Base-by-base conservation (phyloP, 371 early-diverging fungal species). In the Mucor lusitanicus region DNA sequence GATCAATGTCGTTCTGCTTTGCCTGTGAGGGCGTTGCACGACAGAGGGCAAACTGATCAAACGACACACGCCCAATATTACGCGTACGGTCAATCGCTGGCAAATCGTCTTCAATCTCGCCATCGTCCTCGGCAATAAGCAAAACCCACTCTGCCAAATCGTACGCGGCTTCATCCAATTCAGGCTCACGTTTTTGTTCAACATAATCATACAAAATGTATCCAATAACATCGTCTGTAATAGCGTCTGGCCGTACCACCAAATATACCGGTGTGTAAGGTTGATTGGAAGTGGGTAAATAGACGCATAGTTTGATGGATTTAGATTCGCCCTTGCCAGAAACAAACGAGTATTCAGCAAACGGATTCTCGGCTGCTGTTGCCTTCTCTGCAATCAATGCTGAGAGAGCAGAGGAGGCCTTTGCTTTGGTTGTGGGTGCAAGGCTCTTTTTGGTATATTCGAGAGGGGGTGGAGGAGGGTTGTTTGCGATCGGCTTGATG, bases 111-210 rank as follows among this genome's bases (percentile, higher is more conserved):
- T 98, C 99, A 59, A 97, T 91, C 40, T 88, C 89, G 17, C 98
- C 98, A 83, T 95, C 96, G 61, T 96, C 97, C 72, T 96, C 98
- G 3, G 92, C 96, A 65, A 98, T 95, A 55, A 95, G 81, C 78
- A 97, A 75, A 15, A 87, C 91, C 98, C 98, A 97, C 59, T 85
- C 79, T 1, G 85, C 86, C 12, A 93, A 85, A 59, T 92, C 88
- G 35, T 84, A 87, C 25, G 82, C 71, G 3, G 88, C 81, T 3
- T 80, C 85, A 3, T 90, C 88, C 13, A 97, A 73, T 17, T 75
- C 70, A 12, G 96, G 93, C 40, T 77, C 63, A 27, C 87, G 72
- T 19, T 88, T 85, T 27, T 86, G 83, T 61, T 94, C 91, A 32
- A 89, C 79, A 76, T 94, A 95, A 68, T 90, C 89, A 73, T 91